These are phyloP conservation scores for Cylindrodendrum hubeiense DNA, from an alignment of 2,329 filamentous ascomycete genomes.

Conservation along the genomic window DNA sequence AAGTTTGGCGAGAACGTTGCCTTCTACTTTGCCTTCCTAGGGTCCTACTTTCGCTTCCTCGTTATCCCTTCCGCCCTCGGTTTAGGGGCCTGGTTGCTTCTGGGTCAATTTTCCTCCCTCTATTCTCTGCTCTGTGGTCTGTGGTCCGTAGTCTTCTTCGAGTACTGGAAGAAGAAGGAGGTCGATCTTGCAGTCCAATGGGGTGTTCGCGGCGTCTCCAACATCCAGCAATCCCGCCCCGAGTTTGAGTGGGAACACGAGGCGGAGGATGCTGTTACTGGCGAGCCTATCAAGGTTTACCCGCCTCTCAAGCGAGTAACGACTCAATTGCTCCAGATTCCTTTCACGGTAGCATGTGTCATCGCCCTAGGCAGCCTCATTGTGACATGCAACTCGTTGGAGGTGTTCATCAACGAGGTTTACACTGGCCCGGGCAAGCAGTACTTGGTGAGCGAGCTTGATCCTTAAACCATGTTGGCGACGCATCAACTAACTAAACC, in stretches of 20 bases:
- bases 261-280: slow-evolving; percentile 82
- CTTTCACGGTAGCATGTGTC: slow-evolving; percentile 83
- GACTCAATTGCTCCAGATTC: slow-evolving; percentile 84
- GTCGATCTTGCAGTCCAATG: slow-evolving; percentile 87
- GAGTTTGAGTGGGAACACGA: slow-evolving; percentile 86
- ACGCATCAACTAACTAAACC: slow-evolving; percentile 25
- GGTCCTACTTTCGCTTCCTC: slow-evolving; percentile 89
- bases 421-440: slow-evolving; percentile 91
- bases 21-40: slow-evolving; percentile 95
- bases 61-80: slow-evolving; percentile 86
- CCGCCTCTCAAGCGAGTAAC: slow-evolving; percentile 79
- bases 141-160: slow-evolving; percentile 92
- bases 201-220: slow-evolving; percentile 87
- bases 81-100: slow-evolving; percentile 80
- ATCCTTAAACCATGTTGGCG: background rate
- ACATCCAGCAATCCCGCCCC: slow-evolving; percentile 80
- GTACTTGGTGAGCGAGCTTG: slow-evolving; percentile 72
- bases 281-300: slow-evolving; percentile 82
- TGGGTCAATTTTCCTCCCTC: slow-evolving; percentile 85
- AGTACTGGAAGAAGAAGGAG: slow-evolving; percentile 97
- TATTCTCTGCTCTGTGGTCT: slow-evolving; percentile 84
- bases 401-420: slow-evolving; percentile 95
- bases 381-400: slow-evolving; percentile 87
- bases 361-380: slow-evolving; percentile 84
- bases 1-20: slow-evolving; percentile 87